Percentiles rank a stretch among this genome's conserved stretches.
These are phyloP conservation scores for Jaminaea rosea DNA, from an alignment of 1,284 basidiomycete genomes.

Conservation along the genomic window DNA sequence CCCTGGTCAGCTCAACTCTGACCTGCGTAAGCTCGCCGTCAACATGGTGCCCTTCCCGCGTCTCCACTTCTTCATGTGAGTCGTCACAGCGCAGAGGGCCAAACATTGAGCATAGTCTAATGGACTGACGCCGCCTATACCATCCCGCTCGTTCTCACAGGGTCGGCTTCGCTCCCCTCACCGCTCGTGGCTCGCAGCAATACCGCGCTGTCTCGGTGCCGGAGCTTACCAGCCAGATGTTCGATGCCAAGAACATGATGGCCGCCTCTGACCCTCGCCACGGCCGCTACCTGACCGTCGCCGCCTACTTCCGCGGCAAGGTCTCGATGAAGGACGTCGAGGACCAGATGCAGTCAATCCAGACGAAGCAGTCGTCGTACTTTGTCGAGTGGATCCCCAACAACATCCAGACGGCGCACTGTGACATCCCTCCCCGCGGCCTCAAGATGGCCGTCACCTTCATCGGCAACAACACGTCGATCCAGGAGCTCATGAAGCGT, in stretches of 20 bases:
- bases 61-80: conserved; percentile 78
- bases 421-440: conserved; percentile 85
- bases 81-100: too few species aligned
- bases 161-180: conserved; percentile 91
- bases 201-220: conserved; percentile 92
- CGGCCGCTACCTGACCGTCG: conserved; percentile 74
- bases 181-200: conserved; percentile 77
- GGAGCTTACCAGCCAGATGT: conserved; percentile 96
- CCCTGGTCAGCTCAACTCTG: conserved; percentile 98
- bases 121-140: too few species aligned
- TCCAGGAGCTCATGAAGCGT: conserved; percentile 83
- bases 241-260: conserved; percentile 70
- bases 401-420: conserved; percentile 78
- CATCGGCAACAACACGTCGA: conserved; percentile 85
- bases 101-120: too few species aligned
- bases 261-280: conserved; percentile 88
- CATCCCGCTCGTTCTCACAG: too few species aligned
- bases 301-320: conserved; percentile 96
- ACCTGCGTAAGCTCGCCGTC: conserved; percentile 89
- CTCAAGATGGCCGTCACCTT: conserved; percentile 60
- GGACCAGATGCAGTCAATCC: conserved; percentile 91
- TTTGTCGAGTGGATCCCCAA: conserved; percentile 92
- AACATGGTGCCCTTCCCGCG: conserved; percentile 97
- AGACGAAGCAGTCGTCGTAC: conserved; percentile 93
- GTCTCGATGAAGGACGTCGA: conserved; percentile 99